These are phyloP conservation scores for Trichoderma parareesei DNA, from an alignment of 495 filamentous ascomycete species.

Conservation along the genomic window DNA sequence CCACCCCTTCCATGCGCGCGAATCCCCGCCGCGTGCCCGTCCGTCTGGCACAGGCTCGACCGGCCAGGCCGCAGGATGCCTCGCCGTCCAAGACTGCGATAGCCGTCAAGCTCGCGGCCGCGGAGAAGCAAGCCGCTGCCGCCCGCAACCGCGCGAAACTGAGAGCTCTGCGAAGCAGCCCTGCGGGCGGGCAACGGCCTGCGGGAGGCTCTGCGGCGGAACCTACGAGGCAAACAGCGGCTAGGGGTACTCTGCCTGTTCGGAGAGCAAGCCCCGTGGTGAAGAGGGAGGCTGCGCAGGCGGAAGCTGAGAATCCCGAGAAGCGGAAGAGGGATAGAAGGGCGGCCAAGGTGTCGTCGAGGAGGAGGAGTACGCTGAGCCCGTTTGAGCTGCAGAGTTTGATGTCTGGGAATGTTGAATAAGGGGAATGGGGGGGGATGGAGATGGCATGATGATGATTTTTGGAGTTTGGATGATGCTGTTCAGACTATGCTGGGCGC, in stretches of 20 bases:
- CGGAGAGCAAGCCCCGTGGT: neutral
- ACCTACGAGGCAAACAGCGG: neutral
- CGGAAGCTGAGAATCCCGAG: conserved; percentile 12
- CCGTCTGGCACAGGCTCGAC: neutral
- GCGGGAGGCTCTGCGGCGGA: conserved; percentile 13
- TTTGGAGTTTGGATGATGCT: too few relatives aligned
- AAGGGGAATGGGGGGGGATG: neutral
- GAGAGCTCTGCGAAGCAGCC: conserved; percentile 24
- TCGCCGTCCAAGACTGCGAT: conserved; percentile 43
- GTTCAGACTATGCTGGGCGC: too few relatives aligned
- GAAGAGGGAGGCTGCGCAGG: conserved; percentile 6
- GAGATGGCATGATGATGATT: neutral
- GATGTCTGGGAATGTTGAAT: conserved; percentile 31
- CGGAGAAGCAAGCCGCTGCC: conserved; percentile 48
- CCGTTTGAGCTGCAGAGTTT: conserved; percentile 63
- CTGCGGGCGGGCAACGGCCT: conserved; percentile 10
- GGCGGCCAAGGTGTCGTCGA: conserved; percentile 38
- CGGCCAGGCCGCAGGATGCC: conserved; percentile 23
- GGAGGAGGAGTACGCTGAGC: conserved; percentile 62
- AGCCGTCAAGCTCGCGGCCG: conserved; percentile 46
- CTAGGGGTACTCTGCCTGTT: neutral
- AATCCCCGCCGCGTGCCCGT: neutral
- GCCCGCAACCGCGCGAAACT: conserved; percentile 48
- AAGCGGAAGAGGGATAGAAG: conserved; percentile 38
- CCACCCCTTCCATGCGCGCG: neutral